phyloP scores from a whole-genome alignment of 202 grass and related monocot genomes.

The Cymbopogon flexuosus region DNA sequence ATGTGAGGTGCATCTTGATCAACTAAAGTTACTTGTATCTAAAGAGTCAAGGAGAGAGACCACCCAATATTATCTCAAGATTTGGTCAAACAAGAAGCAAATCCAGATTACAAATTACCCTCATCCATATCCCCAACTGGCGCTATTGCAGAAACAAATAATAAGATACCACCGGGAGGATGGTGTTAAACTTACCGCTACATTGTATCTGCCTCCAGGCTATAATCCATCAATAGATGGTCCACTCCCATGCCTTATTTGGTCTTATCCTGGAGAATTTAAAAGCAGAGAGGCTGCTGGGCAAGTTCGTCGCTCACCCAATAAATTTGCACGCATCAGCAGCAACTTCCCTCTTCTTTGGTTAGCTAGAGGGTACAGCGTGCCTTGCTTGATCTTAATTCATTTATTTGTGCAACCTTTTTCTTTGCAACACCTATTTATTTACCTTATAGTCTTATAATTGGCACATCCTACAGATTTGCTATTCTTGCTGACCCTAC shows the following conservation, averaged over 20 bases:
- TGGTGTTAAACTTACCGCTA: constrained; percentile 75
- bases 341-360: constrained; percentile 79
- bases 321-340: constrained; percentile 67
- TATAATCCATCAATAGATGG: constrained; percentile 57
- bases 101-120: constrained; percentile 81
- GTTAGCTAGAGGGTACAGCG: constrained; percentile 73
- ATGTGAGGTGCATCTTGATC: constrained; percentile 52
- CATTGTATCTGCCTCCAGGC: constrained; percentile 64
- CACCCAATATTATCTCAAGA: constrained; percentile 67
- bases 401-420: not conserved
- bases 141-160: constrained; percentile 73
- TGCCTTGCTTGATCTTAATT: constrained; percentile 30
- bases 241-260: constrained; percentile 69
- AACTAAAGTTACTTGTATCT: constrained; percentile 69
- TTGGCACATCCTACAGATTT: constrained; percentile 46
- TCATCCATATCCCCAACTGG: constrained; percentile 73
- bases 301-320: constrained; percentile 71
- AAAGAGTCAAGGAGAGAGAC: constrained; percentile 78
- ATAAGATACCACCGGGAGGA: constrained; percentile 74
- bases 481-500: constrained; percentile 75
- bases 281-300: constrained; percentile 87
- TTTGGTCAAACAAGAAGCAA: constrained; percentile 56
- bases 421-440: not conserved
- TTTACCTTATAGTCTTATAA: not conserved
- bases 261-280: constrained; percentile 88